phyloP scores from a whole-genome alignment of 768 basidiomycete genomes.

The Gymnopilus junonius region DNA sequence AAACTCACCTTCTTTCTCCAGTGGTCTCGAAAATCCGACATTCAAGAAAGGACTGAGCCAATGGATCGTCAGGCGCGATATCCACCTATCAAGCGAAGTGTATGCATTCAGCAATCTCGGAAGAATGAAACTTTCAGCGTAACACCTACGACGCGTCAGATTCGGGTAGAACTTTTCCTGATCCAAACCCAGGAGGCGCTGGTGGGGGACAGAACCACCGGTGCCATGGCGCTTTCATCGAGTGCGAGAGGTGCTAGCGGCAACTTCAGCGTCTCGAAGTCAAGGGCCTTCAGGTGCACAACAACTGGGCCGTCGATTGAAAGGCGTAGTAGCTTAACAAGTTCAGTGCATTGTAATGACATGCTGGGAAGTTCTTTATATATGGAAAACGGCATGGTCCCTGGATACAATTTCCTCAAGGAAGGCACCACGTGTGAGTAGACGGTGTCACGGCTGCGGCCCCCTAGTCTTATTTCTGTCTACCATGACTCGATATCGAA shows the following conservation, averaged over 20 bases:
- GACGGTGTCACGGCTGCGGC: too few species aligned
- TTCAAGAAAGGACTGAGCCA: constrained; percentile 59
- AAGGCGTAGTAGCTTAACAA: too few species aligned
- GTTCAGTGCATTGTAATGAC: neutral
- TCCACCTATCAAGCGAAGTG: constrained; percentile 25
- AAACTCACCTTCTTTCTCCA: constrained; percentile 56
- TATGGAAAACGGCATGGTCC: neutral
- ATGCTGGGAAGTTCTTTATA: neutral
- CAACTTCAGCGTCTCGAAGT: neutral
- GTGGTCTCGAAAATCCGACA: constrained; percentile 61
- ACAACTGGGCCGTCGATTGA: too few species aligned
- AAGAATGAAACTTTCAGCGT: constrained; percentile 13
- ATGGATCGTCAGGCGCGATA: constrained; percentile 52
- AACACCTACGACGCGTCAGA: constrained; percentile 37
- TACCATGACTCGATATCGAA: neutral
- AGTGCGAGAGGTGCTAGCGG: neutral
- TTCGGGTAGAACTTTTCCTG: constrained; percentile 51
- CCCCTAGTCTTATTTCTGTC: neutral
- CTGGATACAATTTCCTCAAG: neutral
- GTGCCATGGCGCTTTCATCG: constrained; percentile 26
- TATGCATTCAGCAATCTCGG: neutral
- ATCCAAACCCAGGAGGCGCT: constrained; percentile 54
- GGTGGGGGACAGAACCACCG: constrained; percentile 47
- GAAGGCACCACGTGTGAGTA: neutral
- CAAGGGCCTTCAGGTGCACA: neutral